These are phyloP conservation scores for Aspergillus piperis DNA, from an alignment of 2,329 filamentous ascomycete species.

Conservation along the genomic window DNA sequence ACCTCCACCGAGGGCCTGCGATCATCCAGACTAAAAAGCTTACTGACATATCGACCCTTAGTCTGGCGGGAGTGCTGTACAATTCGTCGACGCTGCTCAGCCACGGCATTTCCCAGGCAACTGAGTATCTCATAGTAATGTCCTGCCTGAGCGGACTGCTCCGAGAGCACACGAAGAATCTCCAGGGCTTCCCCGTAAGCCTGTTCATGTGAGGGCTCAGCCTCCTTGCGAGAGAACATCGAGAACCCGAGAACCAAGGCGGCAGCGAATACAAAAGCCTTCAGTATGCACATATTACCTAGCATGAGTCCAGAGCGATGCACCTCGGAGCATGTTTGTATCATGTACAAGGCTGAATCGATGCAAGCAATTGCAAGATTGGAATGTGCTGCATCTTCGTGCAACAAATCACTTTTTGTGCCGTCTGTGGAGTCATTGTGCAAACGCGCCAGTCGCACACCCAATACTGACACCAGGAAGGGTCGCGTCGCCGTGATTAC, in stretches of 20 bases:
- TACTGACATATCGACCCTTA: constrained; percentile 39
- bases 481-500: constrained; percentile 60
- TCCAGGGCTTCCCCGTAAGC: constrained; percentile 55
- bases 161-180: constrained; percentile 52
- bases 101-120: constrained; percentile 49
- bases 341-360: constrained; percentile 58
- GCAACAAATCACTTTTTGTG: constrained; percentile 11
- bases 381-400: constrained; percentile 33
- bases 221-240: constrained; percentile 53
- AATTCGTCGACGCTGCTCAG: constrained; percentile 42
- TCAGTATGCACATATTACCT: constrained; percentile 61
- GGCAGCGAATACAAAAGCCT: constrained; percentile 59
- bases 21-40: constrained; percentile 37
- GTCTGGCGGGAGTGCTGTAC: constrained; percentile 29
- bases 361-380: constrained; percentile 56
- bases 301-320: constrained; percentile 48
- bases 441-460: constrained; percentile 36
- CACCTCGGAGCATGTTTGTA: constrained; percentile 56
- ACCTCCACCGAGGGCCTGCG: constrained; percentile 13
- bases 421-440: constrained; percentile 28
- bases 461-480: constrained; percentile 55
- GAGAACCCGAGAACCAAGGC: constrained; percentile 60
- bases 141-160: constrained; percentile 56
- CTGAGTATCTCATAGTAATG: constrained; percentile 61
- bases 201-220: constrained; percentile 40